Conservation (phyloP, 495 filamentous ascomycete genomes). For the Haplographium delicatum region DNA sequence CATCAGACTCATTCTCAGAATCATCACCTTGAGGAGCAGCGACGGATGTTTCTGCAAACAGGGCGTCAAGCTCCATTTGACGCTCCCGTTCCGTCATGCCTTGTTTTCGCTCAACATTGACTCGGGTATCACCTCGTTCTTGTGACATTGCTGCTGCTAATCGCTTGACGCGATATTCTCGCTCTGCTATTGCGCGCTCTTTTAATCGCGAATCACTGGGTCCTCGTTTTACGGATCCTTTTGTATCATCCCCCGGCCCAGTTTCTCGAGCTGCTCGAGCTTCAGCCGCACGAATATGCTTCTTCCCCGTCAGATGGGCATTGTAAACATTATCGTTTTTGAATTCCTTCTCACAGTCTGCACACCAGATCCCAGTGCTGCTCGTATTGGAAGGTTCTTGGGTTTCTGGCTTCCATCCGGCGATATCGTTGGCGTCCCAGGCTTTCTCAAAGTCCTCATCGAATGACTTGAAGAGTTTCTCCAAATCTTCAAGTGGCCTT, state of each 20-base stretch:
- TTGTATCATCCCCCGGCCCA: slow-evolving; percentile 20
- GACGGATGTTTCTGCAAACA: slow-evolving; percentile 59
- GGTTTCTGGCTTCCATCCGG: slow-evolving; percentile 68
- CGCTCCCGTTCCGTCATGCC: slow-evolving; percentile 95
- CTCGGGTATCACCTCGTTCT: slow-evolving; percentile 76
- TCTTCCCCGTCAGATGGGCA: slow-evolving; percentile 81
- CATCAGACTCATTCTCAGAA: slow-evolving; percentile 52
- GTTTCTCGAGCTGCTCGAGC: slow-evolving; percentile 36
- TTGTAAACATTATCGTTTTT: slow-evolving; percentile 94
- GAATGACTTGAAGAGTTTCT: slow-evolving; percentile 67
- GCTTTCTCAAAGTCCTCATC: slow-evolving; percentile 77
- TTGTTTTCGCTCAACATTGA: slow-evolving; percentile 90
- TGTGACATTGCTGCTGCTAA: slow-evolving; percentile 70
- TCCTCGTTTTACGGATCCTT: slow-evolving; percentile 24
- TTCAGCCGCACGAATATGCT: slow-evolving; percentile 80
- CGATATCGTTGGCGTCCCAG: slow-evolving; percentile 73
- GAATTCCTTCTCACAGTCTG: slow-evolving; percentile 89
- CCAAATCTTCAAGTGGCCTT: slow-evolving; percentile 74
- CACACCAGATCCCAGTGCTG: slow-evolving; percentile 73
- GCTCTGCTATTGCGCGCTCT: slow-evolving; percentile 84
- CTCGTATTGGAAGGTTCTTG: slow-evolving; percentile 35
- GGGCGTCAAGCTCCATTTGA: slow-evolving; percentile 82
- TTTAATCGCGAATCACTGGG: slow-evolving; percentile 57
- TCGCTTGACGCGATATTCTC: slow-evolving; percentile 75
- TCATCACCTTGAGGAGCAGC: slow-evolving; percentile 28